A percentile compares a stretch with the other conserved stretches of the same genome.
Conservation (phyloP, 257 asterid species). For the Thymus quinquecostatus region DNA sequence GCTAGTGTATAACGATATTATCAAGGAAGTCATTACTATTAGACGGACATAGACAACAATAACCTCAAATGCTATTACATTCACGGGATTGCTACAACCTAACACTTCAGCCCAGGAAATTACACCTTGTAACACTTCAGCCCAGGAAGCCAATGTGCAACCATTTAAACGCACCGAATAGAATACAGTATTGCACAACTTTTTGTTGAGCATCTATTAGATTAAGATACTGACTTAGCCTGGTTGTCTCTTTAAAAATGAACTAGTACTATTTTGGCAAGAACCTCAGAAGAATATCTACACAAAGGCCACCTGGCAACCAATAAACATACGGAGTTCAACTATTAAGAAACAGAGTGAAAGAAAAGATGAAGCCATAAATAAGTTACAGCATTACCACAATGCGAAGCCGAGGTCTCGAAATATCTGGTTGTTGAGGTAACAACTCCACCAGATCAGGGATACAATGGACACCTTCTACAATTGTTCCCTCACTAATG, state of each 20-base stretch:
- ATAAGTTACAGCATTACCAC: conserved; percentile 59
- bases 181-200: not conserved
- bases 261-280: not conserved
- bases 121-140: not conserved
- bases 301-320: not conserved
- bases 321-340: not conserved
- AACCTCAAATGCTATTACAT: not conserved
- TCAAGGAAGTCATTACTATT: too few species aligned
- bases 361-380: not conserved
- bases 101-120: too few species aligned
- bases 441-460: conserved; percentile 90
- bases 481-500: conserved; percentile 79
- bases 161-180: not conserved
- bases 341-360: not conserved
- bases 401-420: conserved; percentile 82
- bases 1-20: too few species aligned
- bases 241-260: conserved; percentile 3
- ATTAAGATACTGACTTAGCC: not conserved
- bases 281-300: not conserved
- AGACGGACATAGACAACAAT: conserved; percentile 2
- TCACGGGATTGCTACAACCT: conserved; percentile 3
- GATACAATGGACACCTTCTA: conserved; percentile 82
- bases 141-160: not conserved
- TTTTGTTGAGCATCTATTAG: not conserved
- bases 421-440: conserved; percentile 77